Conservation (phyloP, 768 basidiomycete species). For the Suillus occidentalis region DNA sequence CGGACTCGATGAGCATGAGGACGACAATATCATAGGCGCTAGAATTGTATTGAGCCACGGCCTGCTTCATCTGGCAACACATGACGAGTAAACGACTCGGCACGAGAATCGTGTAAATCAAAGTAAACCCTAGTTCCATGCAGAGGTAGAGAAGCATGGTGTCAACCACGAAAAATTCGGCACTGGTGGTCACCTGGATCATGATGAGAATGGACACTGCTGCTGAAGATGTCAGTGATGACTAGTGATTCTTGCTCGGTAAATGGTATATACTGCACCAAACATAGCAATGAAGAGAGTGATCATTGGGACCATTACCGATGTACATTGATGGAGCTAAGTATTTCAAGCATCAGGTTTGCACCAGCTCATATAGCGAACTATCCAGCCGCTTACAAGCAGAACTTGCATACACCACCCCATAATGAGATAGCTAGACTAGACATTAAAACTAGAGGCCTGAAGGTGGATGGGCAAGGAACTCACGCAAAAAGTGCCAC, state of each 20-base stretch:
- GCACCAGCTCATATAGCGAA: not conserved
- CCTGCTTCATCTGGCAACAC: constrained; percentile 16
- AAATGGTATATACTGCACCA: constrained; percentile 7
- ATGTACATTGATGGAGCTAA: constrained; percentile 14
- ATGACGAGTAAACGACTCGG: constrained; percentile 26
- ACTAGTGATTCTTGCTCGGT: not conserved
- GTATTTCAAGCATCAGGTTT: not conserved
- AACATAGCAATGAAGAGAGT: constrained; percentile 14
- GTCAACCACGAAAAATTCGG: constrained; percentile 22
- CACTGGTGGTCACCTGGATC: constrained; percentile 11
- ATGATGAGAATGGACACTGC: constrained; percentile 22
- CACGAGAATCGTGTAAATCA: constrained; percentile 34
- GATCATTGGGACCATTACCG: constrained; percentile 18
- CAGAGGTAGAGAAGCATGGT: constrained; percentile 29
- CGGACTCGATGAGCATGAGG: constrained; percentile 39
- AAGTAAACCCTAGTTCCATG: constrained; percentile 30
- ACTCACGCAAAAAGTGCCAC: constrained; percentile 21
- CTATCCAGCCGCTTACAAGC: constrained; percentile 14
- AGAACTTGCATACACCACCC: constrained; percentile 31
- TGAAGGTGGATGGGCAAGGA: not conserved
- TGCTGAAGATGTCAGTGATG: not conserved
- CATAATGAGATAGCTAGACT: constrained; percentile 27
- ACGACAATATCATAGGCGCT: constrained; percentile 24
- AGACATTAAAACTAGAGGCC: not conserved
- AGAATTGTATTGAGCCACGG: constrained; percentile 2